Conservation (phyloP, 176 grass and related monocot species). For the Lolium multiflorum region DNA sequence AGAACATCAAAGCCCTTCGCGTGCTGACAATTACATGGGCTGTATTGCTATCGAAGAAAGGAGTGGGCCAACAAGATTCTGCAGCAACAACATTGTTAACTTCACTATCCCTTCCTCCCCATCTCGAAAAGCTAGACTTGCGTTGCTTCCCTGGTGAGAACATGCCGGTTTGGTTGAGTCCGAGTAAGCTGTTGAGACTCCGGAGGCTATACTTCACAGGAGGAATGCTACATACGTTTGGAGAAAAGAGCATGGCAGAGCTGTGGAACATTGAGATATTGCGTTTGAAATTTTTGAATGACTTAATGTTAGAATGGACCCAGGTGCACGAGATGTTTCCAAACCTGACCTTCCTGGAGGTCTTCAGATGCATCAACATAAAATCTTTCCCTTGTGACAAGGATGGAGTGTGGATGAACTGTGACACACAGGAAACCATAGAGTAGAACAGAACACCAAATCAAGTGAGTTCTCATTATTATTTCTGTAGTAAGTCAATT, state of each 20-base stretch:
- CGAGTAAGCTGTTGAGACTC: too few relatives aligned
- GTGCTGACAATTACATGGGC: too few relatives aligned
- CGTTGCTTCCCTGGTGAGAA: too few relatives aligned
- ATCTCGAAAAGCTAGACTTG: too few relatives aligned
- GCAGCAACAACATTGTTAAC: too few relatives aligned
- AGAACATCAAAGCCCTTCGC: too few relatives aligned
- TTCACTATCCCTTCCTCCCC: too few relatives aligned
- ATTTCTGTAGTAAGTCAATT: not conserved
- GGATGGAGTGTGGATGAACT: constrained; percentile 60
- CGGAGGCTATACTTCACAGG: too few relatives aligned
- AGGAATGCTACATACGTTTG: too few relatives aligned
- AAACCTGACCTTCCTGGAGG: constrained; percentile 50
- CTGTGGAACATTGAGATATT: constrained; percentile 54
- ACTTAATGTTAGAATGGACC: constrained; percentile 50
- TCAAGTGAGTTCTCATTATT: constrained; percentile 24
- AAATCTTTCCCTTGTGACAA: constrained; percentile 53
- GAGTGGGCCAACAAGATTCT: too few relatives aligned
- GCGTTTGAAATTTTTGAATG: constrained; percentile 62
- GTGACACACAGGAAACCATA: not conserved
- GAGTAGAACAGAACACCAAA: constrained; percentile 6
- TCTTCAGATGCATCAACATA: constrained; percentile 43
- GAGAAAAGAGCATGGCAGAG: not conserved
- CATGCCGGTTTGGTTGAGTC: too few relatives aligned
- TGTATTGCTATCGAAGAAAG: too few relatives aligned
- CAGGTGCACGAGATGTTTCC: constrained; percentile 48